These are phyloP conservation scores for Colletotrichum cereale DNA, from an alignment of 2,329 filamentous ascomycete species.

Conservation along the genomic window DNA sequence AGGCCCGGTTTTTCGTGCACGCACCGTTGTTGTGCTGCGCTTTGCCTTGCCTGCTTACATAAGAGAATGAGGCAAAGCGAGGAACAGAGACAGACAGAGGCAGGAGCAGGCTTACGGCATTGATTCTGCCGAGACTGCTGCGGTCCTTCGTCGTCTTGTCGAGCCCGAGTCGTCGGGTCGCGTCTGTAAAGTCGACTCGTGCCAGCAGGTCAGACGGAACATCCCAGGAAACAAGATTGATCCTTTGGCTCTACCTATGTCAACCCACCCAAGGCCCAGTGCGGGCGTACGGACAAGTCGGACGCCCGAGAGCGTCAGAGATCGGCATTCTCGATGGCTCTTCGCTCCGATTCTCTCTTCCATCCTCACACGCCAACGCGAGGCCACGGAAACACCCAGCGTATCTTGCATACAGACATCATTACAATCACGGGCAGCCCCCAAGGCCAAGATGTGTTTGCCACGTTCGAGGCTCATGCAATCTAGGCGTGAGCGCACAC, in stretches of 20 bases:
- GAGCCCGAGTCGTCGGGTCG: conserved; percentile 19
- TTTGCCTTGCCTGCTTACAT: no score
- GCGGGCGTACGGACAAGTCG: background rate
- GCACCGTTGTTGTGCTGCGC: conserved; percentile 16
- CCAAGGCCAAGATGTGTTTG: conserved; percentile 10
- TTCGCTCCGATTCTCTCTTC: conserved; percentile 1
- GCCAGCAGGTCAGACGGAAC: conserved; percentile 23
- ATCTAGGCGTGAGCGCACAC: background rate
- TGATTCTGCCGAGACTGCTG: background rate
- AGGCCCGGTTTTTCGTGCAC: conserved; percentile 28
- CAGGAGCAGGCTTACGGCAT: background rate
- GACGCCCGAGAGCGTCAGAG: conserved; percentile 9
- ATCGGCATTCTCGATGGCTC: conserved; percentile 19
- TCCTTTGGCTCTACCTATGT: background rate
- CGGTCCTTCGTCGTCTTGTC: conserved; percentile 2
- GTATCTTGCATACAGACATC: background rate
- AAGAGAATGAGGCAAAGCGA: background rate
- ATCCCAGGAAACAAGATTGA: background rate
- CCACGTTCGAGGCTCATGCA: conserved; percentile 21
- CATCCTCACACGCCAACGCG: background rate
- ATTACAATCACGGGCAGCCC: conserved; percentile 1
- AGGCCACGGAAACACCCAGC: background rate
- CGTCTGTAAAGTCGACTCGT: conserved; percentile 11
- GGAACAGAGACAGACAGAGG: background rate
- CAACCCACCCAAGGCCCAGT: background rate